phyloP scores from a whole-genome alignment of 805 yeast species.

The Candida germanica region DNA sequence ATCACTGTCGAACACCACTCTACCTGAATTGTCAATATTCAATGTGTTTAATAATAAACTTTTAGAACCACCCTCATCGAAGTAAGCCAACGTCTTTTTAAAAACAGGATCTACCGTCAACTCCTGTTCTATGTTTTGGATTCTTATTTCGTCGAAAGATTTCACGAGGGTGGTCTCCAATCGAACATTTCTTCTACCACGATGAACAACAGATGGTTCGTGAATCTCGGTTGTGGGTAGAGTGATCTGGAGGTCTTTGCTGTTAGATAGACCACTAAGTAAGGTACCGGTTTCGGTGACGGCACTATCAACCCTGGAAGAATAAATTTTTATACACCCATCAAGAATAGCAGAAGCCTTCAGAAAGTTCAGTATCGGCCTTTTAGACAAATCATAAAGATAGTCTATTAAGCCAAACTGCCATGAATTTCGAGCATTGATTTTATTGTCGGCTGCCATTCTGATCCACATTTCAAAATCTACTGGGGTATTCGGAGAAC shows the following conservation, averaged over 20 bases:
- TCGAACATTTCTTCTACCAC: conserved; percentile 11
- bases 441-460: conserved; percentile 48
- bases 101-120: conserved; percentile 26
- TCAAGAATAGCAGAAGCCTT: conserved; percentile 34
- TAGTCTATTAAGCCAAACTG: conserved; percentile 87
- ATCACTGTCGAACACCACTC: conserved; percentile 19
- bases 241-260: conserved; percentile 5
- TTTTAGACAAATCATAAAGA: conserved; percentile 79
- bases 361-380: conserved; percentile 52
- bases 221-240: conserved; percentile 13
- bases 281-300: conserved; percentile 36
- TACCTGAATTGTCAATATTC: conserved; percentile 21
- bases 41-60: conserved; percentile 24
- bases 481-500: neutral
- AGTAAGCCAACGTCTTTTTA: conserved; percentile 26
- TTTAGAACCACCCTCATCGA: conserved; percentile 33
- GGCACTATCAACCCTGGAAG: conserved; percentile 34
- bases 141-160: conserved; percentile 8
- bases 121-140: conserved; percentile 23
- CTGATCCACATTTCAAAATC: conserved; percentile 21
- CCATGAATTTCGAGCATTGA: conserved; percentile 85
- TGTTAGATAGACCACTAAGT: conserved; percentile 21
- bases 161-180: conserved; percentile 17
- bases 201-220: neutral
- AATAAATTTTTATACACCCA: conserved; percentile 37